Base-by-base conservation (phyloP, 768 basidiomycete genomes). In the Asterophora lycoperdoides region DNA sequence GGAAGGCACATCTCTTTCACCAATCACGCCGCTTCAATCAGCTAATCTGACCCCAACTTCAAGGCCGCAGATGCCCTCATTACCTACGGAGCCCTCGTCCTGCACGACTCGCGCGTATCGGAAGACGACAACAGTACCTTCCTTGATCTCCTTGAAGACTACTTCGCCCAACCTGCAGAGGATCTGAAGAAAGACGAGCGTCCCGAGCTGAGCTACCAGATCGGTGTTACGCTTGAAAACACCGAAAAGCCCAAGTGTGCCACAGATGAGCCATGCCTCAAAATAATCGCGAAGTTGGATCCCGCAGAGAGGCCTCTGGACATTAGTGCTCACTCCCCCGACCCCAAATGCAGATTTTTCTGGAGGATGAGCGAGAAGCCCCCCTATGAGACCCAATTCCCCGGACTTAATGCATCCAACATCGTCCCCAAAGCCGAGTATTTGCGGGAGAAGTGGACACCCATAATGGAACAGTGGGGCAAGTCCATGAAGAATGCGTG, bases 291-390 rank as follows among this genome's bases (percentile, higher is more conserved):
- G 43, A 71, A 71, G 2, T 74, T 98, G 18, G 88, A 88, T 33
- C 83, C 84, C 2, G 66, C 76, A 0, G 90, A 98, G 60, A 69
- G 94, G 26, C 94, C 94, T 6, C 66, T 98, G 43, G 94, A 98
- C 64, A 83, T 89, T 48, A 73, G 75, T 20, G 85, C 75, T 5
- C 86, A 90, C 54, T 75, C 79, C 6, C 89, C 92, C 1, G 94
- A 98, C 65, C 94, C 94, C 0, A 98, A 98, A 66, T 95, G 91
- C 64, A 78, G 94, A 53, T 96, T 92, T 72, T 93, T 93, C 69
- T 92, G 87, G 84, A 86, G 76, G 60, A 90, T 92, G 89, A 74
- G 75, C 53, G 76, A 80, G 49, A 68, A 67, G 11, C 87, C 88
- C 1, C 88, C 89, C 4, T 91, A 92, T 55, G 69, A 83, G 57